Base-by-base conservation (phyloP, 257 asterid genomes). In the Linderniella brevidens region DNA sequence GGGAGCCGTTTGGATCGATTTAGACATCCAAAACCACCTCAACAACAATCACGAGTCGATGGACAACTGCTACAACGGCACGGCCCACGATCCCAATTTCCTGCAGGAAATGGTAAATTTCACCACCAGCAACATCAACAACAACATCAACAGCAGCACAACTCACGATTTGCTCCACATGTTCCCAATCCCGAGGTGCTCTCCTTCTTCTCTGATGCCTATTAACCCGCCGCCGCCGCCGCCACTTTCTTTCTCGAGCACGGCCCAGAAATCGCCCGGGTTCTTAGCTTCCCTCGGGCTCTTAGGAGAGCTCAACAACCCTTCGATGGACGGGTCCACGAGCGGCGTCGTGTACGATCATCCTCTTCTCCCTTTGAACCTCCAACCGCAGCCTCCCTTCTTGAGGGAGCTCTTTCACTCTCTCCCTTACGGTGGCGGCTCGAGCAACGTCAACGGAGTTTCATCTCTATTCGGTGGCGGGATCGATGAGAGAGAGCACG, bases 301-400 rank as follows among this genome's bases (percentile, higher is more conserved):
- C 13, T 50, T 71, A 8, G 93, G 88, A 3, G 92, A 83, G 50
- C 61, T 62, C 17, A 69, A 59, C 8, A 60, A 64, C 0, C 13
- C 48, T 0, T 64, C 52, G 0, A 70, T 53, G 3, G 65, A 43
- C 0, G 64, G 57, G 1, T 54, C 70, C 1, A 52, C 72, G 10
- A 48, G 57, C 6, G 44, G 42, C 37, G 68, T 53, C n/a, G 62
- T 63, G 3, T 88, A 70, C 46, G 98, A 88, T 50, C 85, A 88
- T 50, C 85, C 96, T 12, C 46, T 74, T 35, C 57, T 88, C 49
- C 97, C 92, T 16, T 52, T 83, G 59, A 78, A 68, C 51, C 80
- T 80, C 2, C 77, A 78, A 0, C 93, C 90, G 20, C 94, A 80
- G 62, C 94, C 96, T 5, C 93, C 96, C 6, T 52, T 77, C 54